Evolutionary conservation across 495 filamentous ascomycete genomes (phyloP), one percentile per base, ranked within the genome.

Genomic region (Xylaria flabelliformis): DNA sequence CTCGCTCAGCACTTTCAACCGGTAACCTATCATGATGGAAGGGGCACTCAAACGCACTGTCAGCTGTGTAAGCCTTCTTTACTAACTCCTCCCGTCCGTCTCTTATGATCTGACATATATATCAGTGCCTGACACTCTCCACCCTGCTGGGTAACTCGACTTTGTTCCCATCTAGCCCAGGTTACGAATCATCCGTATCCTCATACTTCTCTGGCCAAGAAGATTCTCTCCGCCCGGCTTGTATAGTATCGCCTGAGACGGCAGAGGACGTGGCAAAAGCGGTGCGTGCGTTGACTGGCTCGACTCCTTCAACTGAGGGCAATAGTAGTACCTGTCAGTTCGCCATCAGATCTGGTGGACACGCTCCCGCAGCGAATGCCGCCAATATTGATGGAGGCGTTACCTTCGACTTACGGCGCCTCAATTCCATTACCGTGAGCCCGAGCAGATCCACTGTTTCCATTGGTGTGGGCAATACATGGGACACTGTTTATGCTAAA

Each of bases 401-500:
- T 2, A 83, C 89, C 29, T 82, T 93, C 66, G 85, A 86, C 65
- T 77, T 91, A 17, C 72, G 70, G 13, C 73, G 80, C 10, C 71
- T 93, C 51, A 86, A 83, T 48, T 75, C 75, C 15, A 71, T 87
- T 36, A 32, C 62, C 39, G 32, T 72, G 86, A 12, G 71, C 72
- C 26, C 71, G 12, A 81, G 85, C 64, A 73, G 78, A 7, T 70
- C 75, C 17, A 80, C 74, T 26, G 82, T 80, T 9, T 74, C 72
- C 10, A 80, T 90, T 21, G 87, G 80, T 2, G 75, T 85, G 12
- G 88, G 86, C 4, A 78, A 77, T 59, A 71, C 72, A 42, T 92
- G 90, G 90, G 72, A 74, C 24, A 78, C 88, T 59, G 86, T 91
- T 15, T 91, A 89, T 72, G 59, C 65, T 0, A 79, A 77, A 55